Evolutionary conservation across 768 basidiomycete genomes (phyloP).

Genomic region (Gymnopilus junonius): DNA sequence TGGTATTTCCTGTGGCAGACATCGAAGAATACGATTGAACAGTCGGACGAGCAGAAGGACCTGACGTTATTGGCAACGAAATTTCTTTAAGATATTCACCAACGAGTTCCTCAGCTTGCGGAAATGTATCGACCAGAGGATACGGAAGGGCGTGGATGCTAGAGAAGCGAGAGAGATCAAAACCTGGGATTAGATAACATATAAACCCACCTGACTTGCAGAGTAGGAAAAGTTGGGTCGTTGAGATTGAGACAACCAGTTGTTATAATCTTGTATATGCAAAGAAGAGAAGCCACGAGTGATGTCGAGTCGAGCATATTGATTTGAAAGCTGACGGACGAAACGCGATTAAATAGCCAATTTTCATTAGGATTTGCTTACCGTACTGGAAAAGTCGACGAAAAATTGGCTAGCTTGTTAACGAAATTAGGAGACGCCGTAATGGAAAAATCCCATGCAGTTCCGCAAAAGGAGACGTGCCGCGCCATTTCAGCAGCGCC

Average conservation of each 20-base stretch:
- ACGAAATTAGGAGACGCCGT: conserved; percentile 32
- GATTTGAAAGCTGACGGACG: conserved; percentile 12
- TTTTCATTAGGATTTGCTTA: conserved; percentile 15
- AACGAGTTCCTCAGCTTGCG: conserved; percentile 28
- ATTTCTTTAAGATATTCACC: background rate
- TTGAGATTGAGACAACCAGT: conserved; percentile 34
- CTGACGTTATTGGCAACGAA: background rate
- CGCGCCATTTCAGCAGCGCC: conserved; percentile 56
- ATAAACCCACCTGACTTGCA: conserved; percentile 36
- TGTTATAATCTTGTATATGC: conserved; percentile 40
- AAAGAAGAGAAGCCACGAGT: conserved; percentile 59
- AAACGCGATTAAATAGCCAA: background rate
- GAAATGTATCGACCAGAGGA: conserved; percentile 66
- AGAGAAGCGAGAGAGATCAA: conserved; percentile 11
- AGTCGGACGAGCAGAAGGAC: background rate
- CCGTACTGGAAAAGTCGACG: conserved; percentile 28
- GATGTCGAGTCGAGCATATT: conserved; percentile 54
- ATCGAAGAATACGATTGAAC: conserved; percentile 48
- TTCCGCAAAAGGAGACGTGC: conserved; percentile 55
- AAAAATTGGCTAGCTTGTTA: conserved; percentile 42
- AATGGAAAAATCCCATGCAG: conserved; percentile 61
- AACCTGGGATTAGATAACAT: background rate
- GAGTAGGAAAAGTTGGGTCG: conserved; percentile 33
- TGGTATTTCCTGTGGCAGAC: conserved; percentile 42
- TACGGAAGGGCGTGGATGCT: conserved; percentile 57